Evolutionary conservation across 441 rosid genomes (phyloP).

Genomic region (Lepidium campestre): DNA sequence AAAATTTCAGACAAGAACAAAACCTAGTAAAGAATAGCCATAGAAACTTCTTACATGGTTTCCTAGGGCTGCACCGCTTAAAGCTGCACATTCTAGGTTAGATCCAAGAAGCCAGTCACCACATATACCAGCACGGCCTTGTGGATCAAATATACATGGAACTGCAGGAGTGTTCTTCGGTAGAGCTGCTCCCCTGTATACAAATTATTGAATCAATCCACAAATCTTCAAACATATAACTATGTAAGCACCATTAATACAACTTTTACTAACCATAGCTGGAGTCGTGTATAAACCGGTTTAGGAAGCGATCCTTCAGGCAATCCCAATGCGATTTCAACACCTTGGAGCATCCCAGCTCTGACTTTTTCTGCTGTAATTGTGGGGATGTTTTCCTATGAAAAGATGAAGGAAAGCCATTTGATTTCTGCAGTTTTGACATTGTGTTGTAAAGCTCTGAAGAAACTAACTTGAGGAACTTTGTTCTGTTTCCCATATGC

Average conservation of each 20-base stretch:
- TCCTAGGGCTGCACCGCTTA: slow-evolving; percentile 79
- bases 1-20: not conserved
- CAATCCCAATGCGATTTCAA: slow-evolving; percentile 72
- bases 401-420: not conserved
- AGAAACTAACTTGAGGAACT: slow-evolving; percentile 76
- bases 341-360: slow-evolving; percentile 69
- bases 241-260: not conserved
- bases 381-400: slow-evolving; percentile 74
- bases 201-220: not conserved
- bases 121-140: slow-evolving; percentile 88
- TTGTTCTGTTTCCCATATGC: slow-evolving; percentile 76
- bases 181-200: slow-evolving; percentile 86
- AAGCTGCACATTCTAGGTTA: slow-evolving; percentile 76
- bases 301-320: slow-evolving; percentile 52
- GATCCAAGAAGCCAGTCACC: slow-evolving; percentile 95
- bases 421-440: not conserved
- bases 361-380: slow-evolving; percentile 72
- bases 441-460: not conserved
- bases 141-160: slow-evolving; percentile 80
- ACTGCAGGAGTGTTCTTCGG: slow-evolving; percentile 65
- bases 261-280: slow-evolving; percentile 56
- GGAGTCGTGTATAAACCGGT: slow-evolving; percentile 57
- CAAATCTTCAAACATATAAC: not conserved
- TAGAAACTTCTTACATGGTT: slow-evolving; percentile 46
- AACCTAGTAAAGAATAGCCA: not conserved